phyloP scores from a whole-genome alignment of 2,329 filamentous ascomycete genomes.

The Rachicladosporium sp. region DNA sequence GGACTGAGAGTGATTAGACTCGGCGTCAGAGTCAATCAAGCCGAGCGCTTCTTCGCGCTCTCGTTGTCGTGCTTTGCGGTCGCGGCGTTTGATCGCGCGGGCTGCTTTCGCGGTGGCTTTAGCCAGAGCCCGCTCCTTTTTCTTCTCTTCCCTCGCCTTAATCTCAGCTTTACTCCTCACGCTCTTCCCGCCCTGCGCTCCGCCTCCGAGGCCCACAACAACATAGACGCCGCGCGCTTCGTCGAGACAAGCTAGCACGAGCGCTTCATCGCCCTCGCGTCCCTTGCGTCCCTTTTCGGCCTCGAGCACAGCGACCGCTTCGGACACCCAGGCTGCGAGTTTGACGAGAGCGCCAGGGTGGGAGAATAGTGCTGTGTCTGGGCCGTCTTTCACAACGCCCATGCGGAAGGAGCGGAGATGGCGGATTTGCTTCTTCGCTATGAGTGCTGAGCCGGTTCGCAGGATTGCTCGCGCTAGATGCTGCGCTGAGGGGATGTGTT shows the following conservation, averaged over 20 bases:
- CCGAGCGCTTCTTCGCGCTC: conserved; percentile 48
- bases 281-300: conserved; percentile 61
- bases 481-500: conserved; percentile 70
- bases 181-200: conserved; percentile 58
- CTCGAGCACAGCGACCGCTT: conserved; percentile 84
- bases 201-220: conserved; percentile 83
- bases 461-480: conserved; percentile 87
- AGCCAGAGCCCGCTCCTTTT: conserved; percentile 45
- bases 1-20: conserved; percentile 34
- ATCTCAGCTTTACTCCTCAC: conserved; percentile 21
- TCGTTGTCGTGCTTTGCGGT: conserved; percentile 45
- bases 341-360: conserved; percentile 90
- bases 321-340: conserved; percentile 83
- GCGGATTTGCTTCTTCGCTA: conserved; percentile 88
- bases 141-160: conserved; percentile 50
- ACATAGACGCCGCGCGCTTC: conserved; percentile 80
- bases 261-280: conserved; percentile 50
- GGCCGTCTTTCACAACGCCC: conserved; percentile 89
- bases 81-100: conserved; percentile 43
- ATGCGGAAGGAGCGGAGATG: conserved; percentile 91
- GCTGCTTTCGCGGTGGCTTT: conserved; percentile 36
- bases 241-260: conserved; percentile 83
- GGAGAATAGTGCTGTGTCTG: conserved; percentile 80
- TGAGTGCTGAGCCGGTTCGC: conserved; percentile 76
- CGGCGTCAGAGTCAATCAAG: conserved; percentile 30